These are phyloP conservation scores for Trichoderma gamsii DNA, from an alignment of 495 filamentous ascomycete genomes.

Conservation along the genomic window DNA sequence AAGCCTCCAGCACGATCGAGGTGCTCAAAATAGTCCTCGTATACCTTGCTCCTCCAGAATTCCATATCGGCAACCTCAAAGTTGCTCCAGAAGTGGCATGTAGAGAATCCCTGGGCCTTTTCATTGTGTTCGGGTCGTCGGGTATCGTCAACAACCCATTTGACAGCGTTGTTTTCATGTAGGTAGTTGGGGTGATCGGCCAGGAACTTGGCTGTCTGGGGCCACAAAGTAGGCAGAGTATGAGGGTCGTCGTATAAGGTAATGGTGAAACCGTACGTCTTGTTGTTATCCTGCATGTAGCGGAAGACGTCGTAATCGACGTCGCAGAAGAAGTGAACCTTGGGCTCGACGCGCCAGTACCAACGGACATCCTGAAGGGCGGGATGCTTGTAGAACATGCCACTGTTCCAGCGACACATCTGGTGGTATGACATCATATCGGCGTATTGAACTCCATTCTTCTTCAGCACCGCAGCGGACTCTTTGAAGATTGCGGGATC, in stretches of 20 bases:
- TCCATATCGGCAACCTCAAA: constrained; percentile 95
- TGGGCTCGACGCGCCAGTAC: constrained; percentile 99
- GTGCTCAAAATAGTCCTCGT: constrained; percentile 95
- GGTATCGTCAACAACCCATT: constrained; percentile 75
- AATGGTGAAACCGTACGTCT: constrained; percentile 98
- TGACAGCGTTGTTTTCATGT: constrained; percentile 74
- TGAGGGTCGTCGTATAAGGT: constrained; percentile 89
- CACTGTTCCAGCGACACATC: constrained; percentile 99
- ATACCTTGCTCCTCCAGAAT: constrained; percentile 88
- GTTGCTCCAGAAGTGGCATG: constrained; percentile 99
- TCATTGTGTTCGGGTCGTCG: constrained; percentile 72
- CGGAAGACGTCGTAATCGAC: constrained; percentile 98
- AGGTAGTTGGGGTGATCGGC: constrained; percentile 77
- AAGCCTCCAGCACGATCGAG: constrained; percentile 92
- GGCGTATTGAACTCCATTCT: constrained; percentile 84
- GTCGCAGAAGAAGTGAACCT: constrained; percentile 99
- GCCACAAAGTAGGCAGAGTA: constrained; percentile 88
- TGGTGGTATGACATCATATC: constrained; percentile 88
- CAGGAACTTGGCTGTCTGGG: constrained; percentile 83
- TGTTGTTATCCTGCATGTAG: constrained; percentile 95
- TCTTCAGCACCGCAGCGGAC: constrained; percentile 73
- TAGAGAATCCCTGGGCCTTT: constrained; percentile 86
- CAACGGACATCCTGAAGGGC: constrained; percentile 74
- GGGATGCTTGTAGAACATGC: constrained; percentile 94
- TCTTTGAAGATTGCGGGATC: constrained; percentile 78